Base-by-base conservation (phyloP, 2,329 filamentous ascomycete genomes). In the Cladosporium sp. region DNA sequence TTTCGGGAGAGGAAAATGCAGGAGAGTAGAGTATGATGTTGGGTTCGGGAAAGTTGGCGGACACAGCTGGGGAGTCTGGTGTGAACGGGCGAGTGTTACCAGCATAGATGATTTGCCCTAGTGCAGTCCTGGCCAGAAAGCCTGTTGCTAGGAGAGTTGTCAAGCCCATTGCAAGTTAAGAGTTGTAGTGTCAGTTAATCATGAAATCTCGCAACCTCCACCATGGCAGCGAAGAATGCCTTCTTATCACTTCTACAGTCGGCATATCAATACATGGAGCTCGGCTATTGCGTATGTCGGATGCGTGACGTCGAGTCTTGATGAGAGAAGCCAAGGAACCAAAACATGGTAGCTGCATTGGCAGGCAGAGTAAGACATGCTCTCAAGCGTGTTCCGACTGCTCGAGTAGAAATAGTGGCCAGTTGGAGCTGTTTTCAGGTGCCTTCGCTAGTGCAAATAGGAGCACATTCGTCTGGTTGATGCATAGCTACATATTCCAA, bases 1-100 rank as follows among this genome's bases (percentile, higher is more conserved):
- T 71, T 3, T 72, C 70, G 57, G 73, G 72, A 4, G 71, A 51
- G 23, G 70, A 51, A 25, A 77, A 77, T 0, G 75, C 75, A 53
- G 76, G 76, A 48, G 74, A 75, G 39, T 71, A 65, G 8, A 77
- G 67, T 14, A 72, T 73, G 3, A 70, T 69, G 63, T 75, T 74
- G 3, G 75, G 75, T 58, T 70, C 70, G 14, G 73, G 75, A 32
- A 78, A 78, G 3, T 73, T 74, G 11, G 63, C 69, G n/a, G 74
- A 74, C 63, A 78, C 74, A 36, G 43, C 46, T 26, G 25, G 43
- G 11, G 58, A 46, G 18, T 61, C 58, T n/a, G 25, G 39, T 18
- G 49, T 32, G 8, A 36, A 28, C 10, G 58, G 58, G 28, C 46
- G 39, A 49, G 43, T 51, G n/a, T 51, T 61, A 14, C 25, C 58